Base-by-base conservation (phyloP, 2,329 filamentous ascomycete genomes). In the Phaeomoniella chlamydospora region DNA sequence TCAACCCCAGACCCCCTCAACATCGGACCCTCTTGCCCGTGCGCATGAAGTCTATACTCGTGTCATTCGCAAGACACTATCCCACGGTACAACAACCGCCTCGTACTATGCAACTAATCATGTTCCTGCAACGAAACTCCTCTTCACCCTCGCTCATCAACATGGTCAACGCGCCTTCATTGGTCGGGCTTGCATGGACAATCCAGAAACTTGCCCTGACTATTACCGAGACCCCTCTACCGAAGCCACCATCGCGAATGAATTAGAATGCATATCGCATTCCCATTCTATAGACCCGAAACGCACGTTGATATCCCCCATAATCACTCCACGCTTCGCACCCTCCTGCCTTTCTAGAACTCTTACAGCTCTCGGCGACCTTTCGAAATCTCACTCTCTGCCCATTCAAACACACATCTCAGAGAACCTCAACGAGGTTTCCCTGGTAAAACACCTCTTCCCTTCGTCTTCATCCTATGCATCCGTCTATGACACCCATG, bases 171-270 rank as follows among this genome's bases (percentile, higher is more conserved):
- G 90, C 36, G 90, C 90, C 4, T 82, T 96, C 44, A 73, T 98
- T 29, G 90, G 90, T 18, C 71, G 90, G 29, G 83, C 92, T n/a
- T 94, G 87, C 64, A 96, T 98, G 90, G 85, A 96, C 55, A 69
- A 70, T 18, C 55, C 56, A 0, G 54, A 60, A 1, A 58, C 80
- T 3, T 78, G 75, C 26, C 87, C 87, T 0, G 68, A 71, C 1
- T 82, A 79, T 61, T 96, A 96, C 61, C 70, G 76, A 15, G 90
- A 98, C 53, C 70, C 71, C 39, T 75, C 70, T 12, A 58, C 75
- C 0, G 70, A 70, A 2, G 61, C 67, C 15, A 68, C 75, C 0
- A 37, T 84, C 0, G 45, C 54, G 2, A 67, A 68, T 26, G 80
- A 80, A 0, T 55, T 60, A 17, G 64, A 64, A 9, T 73, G 67